phyloP scores from a whole-genome alignment of 1,284 basidiomycete species.

The Pyrrhoderma noxium region DNA sequence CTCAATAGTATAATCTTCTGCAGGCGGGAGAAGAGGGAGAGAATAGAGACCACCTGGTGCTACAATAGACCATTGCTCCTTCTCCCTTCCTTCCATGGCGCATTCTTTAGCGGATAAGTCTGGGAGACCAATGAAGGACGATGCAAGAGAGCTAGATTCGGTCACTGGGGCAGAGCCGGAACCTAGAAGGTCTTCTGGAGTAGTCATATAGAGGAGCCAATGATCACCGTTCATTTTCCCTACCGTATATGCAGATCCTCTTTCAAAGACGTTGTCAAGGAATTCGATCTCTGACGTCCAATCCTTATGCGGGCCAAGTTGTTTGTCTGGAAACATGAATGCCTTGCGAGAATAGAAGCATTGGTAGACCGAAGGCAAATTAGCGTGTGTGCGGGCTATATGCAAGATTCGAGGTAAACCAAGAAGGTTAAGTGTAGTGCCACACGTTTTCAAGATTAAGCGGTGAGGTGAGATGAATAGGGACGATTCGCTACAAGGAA shows the following conservation, averaged over 20 bases:
- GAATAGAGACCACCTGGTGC: conserved; percentile 16
- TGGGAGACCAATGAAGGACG: conserved; percentile 8
- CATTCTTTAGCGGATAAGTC: background rate
- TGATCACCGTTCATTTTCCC: conserved; percentile 99
- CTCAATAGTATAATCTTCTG: conserved; percentile 89
- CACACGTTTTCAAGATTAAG: conserved; percentile 97
- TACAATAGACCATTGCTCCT: conserved; percentile 18
- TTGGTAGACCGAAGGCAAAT: conserved; percentile 69
- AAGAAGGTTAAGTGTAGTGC: conserved; percentile 94
- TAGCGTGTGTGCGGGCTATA: conserved; percentile 76
- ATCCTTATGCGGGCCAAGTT: conserved; percentile 88
- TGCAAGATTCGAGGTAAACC: conserved; percentile 90
- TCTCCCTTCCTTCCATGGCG: conserved; percentile 4
- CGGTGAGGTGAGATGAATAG: conserved; percentile 95
- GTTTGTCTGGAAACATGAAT: conserved; percentile 99
- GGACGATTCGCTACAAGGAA: conserved; percentile 79
- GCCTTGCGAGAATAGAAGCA: conserved; percentile 98
- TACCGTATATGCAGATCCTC: conserved; percentile 92
- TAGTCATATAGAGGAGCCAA: conserved; percentile 93
- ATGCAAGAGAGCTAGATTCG: conserved; percentile 18
- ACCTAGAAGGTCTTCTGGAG: conserved; percentile 38
- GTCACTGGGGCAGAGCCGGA: conserved; percentile 20
- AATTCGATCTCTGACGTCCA: conserved; percentile 93
- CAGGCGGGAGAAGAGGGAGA: conserved; percentile 25
- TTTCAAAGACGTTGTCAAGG: conserved; percentile 82